These are phyloP conservation scores for Sarocladiaceae sp. DNA, from an alignment of 2,329 filamentous ascomycete genomes.

Conservation along the genomic window DNA sequence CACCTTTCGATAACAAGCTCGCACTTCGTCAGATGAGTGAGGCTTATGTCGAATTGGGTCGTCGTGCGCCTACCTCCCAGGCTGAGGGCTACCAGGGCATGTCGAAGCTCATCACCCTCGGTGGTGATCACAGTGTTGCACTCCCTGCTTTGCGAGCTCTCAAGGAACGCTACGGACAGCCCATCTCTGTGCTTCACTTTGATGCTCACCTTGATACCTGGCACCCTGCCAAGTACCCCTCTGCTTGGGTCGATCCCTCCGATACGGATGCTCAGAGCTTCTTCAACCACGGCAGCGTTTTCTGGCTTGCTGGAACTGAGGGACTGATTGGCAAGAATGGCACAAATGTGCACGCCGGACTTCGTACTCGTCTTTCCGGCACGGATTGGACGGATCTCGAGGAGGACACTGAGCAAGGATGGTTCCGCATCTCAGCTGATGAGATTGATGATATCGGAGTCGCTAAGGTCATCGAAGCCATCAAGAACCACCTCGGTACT, in stretches of 20 bases:
- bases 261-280: slow-evolving; percentile 1
- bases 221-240: slow-evolving; percentile 72
- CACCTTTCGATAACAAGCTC: slow-evolving; percentile 74
- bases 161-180: slow-evolving; percentile 48
- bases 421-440: slow-evolving; percentile 71
- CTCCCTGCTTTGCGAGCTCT: slow-evolving; percentile 63
- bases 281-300: slow-evolving; percentile 83
- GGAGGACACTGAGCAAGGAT: slow-evolving; percentile 68
- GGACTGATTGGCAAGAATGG: slow-evolving; percentile 50
- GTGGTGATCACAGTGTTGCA: slow-evolving; percentile 65
- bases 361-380: slow-evolving; percentile 68
- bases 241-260: slow-evolving; percentile 55
- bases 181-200: slow-evolving; percentile 65
- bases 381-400: slow-evolving; percentile 62
- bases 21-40: slow-evolving; percentile 75
- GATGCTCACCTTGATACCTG: slow-evolving; percentile 73
- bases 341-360: slow-evolving; percentile 72
- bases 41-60: slow-evolving; percentile 44
- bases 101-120: slow-evolving; percentile 52
- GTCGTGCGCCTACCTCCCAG: slow-evolving; percentile 28
- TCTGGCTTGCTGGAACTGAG: slow-evolving; percentile 76
- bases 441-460: slow-evolving; percentile 77
- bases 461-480: slow-evolving; percentile 59
- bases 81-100: background rate
- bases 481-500: slow-evolving; percentile 61